Evolutionary conservation across 495 filamentous ascomycete genomes (phyloP), one percentile per base, ranked within the genome.

Genomic region (Aspergillus nanangensis): DNA sequence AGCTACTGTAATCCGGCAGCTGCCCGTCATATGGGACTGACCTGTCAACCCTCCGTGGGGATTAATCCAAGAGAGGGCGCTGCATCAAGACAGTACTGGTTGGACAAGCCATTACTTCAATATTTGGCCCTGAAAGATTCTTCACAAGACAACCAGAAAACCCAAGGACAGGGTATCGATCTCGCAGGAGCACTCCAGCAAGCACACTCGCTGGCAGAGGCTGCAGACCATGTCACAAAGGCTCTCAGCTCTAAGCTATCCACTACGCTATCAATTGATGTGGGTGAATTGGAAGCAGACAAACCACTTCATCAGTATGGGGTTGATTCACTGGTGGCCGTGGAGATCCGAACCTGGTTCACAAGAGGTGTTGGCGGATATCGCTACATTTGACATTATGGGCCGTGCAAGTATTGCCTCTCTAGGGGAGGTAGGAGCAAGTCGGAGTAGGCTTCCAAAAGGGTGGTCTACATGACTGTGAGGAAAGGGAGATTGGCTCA

Each of bases 341-440:
- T 75, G 31, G 72, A 75, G 47, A 36, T 76, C 35, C 56, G 69
- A 14, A 62, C 50, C 22, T 76, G 70, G 69, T 67, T 58, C 23
- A 31, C 56, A 56, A 18, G 48, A 44, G 19, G 20, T 71, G 4
- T 53, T 51, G 9, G 48, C 58, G n/a, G 63, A 71, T 5, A 44
- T 72, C 5, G 57, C 50, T 22, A 47, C 66, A 18, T 54, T 69
- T 14, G 65, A 71, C 42, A 51, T 51, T 20, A 4, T 51, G 38
- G 48, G 48, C 11, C 11, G 7, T 7, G 25, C 25, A 11, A 29
- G 7, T 29, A 29, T 29, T n/a, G n/a, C n/a, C n/a, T n/a, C n/a
- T n/a, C n/a, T n/a, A n/a, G n/a, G n/a, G n/a, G n/a, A n/a, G n/a
- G n/a, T n/a, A n/a, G n/a, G n/a, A n/a, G n/a, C n/a, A n/a, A n/a